Evolutionary conservation across 1,139 yeast species (phyloP), one percentile per base, ranked within the genome.

Genomic region (Sugiyamaella neomexicana): DNA sequence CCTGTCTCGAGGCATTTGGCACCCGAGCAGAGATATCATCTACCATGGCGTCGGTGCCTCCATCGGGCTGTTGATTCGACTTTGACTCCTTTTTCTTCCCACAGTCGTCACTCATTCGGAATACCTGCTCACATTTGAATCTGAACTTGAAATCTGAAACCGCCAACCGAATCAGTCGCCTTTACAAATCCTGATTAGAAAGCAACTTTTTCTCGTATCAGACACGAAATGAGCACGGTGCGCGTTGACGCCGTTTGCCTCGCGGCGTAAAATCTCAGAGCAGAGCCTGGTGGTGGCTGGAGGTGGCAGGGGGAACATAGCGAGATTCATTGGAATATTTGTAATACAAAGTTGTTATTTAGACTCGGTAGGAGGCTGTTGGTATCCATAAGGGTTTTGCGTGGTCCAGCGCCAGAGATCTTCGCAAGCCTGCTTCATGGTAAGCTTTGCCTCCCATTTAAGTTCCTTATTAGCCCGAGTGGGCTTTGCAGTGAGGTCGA

Each of bases 381-480:
- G 70, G 66, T 81, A 86, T 5, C 93, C 93, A 62, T 68, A 76
- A 5, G 93, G 93, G 66, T 86, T 84, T 64, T 77, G 75, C 13
- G 80, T 75, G 29, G 89, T 82, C 95, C 95, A 87, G 54, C 76
- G 79, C 95, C 95, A 87, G 60, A 86, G 75, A 68, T 86, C 93
- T 44, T 68, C 71, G 68, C 95, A 86, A 9, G 95, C 89, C 41
- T 80, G 78, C 43, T 81, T 83, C 57, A 87, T 75, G 17, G 80
- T 65, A 27, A 80, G 70, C 60, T 78, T 70, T 1, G 90, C 84
- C 57, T 73, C 66, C 95, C 95, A 88, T 47, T 77, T 66, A 56
- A 87, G 77, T 69, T 87, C 95, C 2, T 65, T 59, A 60, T 81
- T 79, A 36, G 95, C 95, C 54, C 90, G 76, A 16, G 76, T 72